Conservation (phyloP, 495 filamentous ascomycete species). For the Hypoxylon lienhwacheense region DNA sequence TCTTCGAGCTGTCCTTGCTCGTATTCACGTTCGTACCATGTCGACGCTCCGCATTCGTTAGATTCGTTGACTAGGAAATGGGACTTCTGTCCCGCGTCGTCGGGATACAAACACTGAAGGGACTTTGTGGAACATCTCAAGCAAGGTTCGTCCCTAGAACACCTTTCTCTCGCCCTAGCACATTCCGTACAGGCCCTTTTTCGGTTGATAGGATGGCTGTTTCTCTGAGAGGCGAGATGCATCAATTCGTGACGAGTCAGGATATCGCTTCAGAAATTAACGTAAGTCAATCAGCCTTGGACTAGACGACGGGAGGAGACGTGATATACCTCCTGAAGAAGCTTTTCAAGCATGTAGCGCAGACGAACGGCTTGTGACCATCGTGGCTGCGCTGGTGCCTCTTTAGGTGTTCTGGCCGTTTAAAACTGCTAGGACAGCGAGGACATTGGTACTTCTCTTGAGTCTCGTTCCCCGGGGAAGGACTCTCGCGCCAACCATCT, state of each 20-base stretch:
- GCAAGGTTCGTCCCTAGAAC: slow-evolving; percentile 58
- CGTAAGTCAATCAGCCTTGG: slow-evolving; percentile 9
- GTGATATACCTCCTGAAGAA: slow-evolving; percentile 60
- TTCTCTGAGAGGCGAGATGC: slow-evolving; percentile 50
- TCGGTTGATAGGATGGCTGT: slow-evolving; percentile 49
- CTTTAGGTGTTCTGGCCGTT: slow-evolving; percentile 71
- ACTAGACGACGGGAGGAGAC: slow-evolving; percentile 1
- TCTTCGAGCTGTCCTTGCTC: slow-evolving; percentile 24
- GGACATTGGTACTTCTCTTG: slow-evolving; percentile 48
- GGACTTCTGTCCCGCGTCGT: slow-evolving; percentile 16
- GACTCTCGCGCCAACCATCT: slow-evolving; percentile 18
- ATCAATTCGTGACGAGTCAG: slow-evolving; percentile 59
- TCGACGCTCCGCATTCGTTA: no score
- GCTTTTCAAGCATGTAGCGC: slow-evolving; percentile 64
- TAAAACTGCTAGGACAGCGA: slow-evolving; percentile 60
- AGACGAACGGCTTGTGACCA: slow-evolving; percentile 70
- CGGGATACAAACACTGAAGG: slow-evolving; percentile 56
- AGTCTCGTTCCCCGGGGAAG: slow-evolving; percentile 21
- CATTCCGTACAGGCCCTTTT: slow-evolving; percentile 60
- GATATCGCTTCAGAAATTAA: slow-evolving; percentile 49
- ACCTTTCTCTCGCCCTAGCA: slow-evolving; percentile 58
- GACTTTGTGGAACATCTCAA: slow-evolving; percentile 54
- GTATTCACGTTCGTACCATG: background rate
- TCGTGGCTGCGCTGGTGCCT: slow-evolving; percentile 71
- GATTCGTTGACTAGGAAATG: slow-evolving; percentile 9